Base-by-base conservation (phyloP, 345 rosid species). In the Murraya koenigii region DNA sequence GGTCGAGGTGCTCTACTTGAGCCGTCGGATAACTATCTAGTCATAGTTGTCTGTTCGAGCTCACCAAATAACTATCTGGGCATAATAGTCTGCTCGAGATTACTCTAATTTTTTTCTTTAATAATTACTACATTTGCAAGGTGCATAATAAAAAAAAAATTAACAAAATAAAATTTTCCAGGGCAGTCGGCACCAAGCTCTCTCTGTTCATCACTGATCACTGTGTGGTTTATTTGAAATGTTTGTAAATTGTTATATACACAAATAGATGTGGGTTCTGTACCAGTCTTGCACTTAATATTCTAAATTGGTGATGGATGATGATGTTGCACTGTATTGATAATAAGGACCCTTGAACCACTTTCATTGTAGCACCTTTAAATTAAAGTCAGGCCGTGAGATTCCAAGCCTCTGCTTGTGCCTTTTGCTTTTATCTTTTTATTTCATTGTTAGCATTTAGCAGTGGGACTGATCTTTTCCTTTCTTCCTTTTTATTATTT, bases 401-500 rank as follows among this genome's bases (percentile, higher is more conserved):
- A 79, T 69, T 79, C 71, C 58, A 22, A 32, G 52, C 58, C 66
- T 28, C 44, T 15, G 28, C 55, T 61, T 61, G 25, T 41, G 47
- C 65, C 26, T 28, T 69, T 39, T 30, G 61, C 73, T 30, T 80
- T 71, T 35, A 36, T 28, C 26, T 35, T 63, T 66, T 75, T 76
- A 54, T 14, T 33, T 15, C 28, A 14, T 26, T 30, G 33, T 44
- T 32, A 47, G 10, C 33, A 38, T 20, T 56, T 23, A 47, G 10
- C 33, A 54, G 41, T 64, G 70, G 71, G 69, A 19, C 26, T 32
- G 14, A 44, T 39, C 41, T 36, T 60, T 68, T 75, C 4, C 26
- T 13, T 7, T 11, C 5, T 44, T 44, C 49, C 1, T 13, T 44
- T 44, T 39, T 39, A 8, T 39, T 39, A 0, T 0, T 44, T 41